Evolutionary conservation across 78 protist genomes (phyloP).

Genomic region (Bigelowiella natans): DNA sequence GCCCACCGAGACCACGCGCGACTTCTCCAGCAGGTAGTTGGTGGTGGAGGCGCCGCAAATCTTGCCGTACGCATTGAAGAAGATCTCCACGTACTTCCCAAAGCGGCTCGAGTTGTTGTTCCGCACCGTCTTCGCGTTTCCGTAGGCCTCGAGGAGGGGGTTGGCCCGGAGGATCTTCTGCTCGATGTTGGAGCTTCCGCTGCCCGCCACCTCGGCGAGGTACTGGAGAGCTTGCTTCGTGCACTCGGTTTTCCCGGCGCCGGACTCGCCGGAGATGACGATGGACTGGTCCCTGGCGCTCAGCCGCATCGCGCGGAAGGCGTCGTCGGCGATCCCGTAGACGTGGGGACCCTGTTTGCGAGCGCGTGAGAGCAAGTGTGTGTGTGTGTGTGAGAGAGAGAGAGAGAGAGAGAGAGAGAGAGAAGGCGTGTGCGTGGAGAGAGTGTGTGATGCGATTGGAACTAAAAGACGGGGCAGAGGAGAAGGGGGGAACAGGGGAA

Average conservation of each 20-base stretch:
- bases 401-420: neutral
- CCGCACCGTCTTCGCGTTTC: conserved; percentile 39
- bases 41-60: conserved; percentile 13
- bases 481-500: no score
- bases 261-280: conserved; percentile 81
- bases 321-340: neutral
- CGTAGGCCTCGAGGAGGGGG: conserved; percentile 60
- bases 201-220: conserved; percentile 1
- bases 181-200: neutral
- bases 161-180: conserved; percentile 28
- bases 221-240: conserved; percentile 37
- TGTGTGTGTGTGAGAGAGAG: no score
- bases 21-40: conserved; percentile 58
- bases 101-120: conserved; percentile 26
- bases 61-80: neutral
- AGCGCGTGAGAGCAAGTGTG: no score
- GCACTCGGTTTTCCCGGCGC: conserved; percentile 85
- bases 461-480: no score
- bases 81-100: conserved; percentile 3
- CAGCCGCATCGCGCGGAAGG: neutral
- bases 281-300: conserved; percentile 32
- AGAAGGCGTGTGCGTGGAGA: neutral
- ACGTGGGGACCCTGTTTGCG: neutral
- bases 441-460: neutral
- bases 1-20: conserved; percentile 62